Evolutionary conservation across 2,329 filamentous ascomycete species (phyloP).

Genomic region (Diaporthe citri): DNA sequence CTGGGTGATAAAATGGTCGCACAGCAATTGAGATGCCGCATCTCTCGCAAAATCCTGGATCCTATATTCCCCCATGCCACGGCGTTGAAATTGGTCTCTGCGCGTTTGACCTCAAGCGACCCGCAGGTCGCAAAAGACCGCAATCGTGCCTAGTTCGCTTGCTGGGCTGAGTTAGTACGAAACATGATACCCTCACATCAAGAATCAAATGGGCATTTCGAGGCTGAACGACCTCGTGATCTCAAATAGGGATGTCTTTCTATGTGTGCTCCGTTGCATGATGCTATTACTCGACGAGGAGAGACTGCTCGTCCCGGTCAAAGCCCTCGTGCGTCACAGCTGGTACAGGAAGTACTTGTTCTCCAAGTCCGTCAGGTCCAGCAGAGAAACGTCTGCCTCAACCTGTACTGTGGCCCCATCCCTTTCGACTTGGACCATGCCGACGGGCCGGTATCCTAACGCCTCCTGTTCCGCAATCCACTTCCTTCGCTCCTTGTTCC

Average conservation of each 20-base stretch:
- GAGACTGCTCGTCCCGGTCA: background rate
- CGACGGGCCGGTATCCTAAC: slow-evolving; percentile 38
- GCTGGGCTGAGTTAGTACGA: background rate
- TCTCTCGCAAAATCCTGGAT: too few species aligned
- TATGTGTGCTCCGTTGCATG: background rate
- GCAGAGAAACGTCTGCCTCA: slow-evolving; percentile 52
- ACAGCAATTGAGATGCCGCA: background rate
- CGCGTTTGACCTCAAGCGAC: too few species aligned
- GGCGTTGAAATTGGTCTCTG: too few species aligned
- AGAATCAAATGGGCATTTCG: background rate
- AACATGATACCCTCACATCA: slow-evolving; percentile 12
- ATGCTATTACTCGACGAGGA: background rate
- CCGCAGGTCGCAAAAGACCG: too few species aligned
- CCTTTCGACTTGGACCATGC: slow-evolving; percentile 48
- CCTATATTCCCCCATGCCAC: too few species aligned
- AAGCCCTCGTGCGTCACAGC: slow-evolving; percentile 32
- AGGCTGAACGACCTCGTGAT: background rate
- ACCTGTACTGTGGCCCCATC: slow-evolving; percentile 46
- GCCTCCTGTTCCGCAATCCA: slow-evolving; percentile 47
- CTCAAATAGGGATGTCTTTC: background rate
- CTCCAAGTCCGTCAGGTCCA: slow-evolving; percentile 55
- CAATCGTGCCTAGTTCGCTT: too few species aligned
- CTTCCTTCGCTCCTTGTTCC: slow-evolving; percentile 48
- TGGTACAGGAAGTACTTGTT: slow-evolving; percentile 55
- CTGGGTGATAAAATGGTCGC: background rate